phyloP scores from a whole-genome alignment of 352 stramenopile genomes.

The Peronosclerospora sorghi region DNA sequence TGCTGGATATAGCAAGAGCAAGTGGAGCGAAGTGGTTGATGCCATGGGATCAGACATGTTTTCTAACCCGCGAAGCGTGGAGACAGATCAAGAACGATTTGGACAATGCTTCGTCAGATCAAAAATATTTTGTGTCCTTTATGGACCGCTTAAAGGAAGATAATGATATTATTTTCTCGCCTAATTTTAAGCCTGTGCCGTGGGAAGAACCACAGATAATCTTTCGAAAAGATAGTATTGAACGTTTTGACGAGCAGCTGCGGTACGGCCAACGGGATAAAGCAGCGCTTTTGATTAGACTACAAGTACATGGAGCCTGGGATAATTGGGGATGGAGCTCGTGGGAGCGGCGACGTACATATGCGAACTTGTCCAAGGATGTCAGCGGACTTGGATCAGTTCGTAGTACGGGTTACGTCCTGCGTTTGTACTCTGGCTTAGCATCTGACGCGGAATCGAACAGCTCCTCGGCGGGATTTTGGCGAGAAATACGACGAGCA shows the following conservation, averaged over 20 bases:
- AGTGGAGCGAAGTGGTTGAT: conserved; percentile 35
- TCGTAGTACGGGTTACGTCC: conserved; percentile 29
- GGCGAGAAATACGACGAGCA: conserved; percentile 36
- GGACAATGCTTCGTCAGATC: conserved; percentile 4
- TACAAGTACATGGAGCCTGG: conserved; percentile 33
- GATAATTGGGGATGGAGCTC: conserved; percentile 33
- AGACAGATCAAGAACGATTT: conserved; percentile 25
- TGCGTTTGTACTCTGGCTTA: conserved; percentile 38
- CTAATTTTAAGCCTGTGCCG: conserved; percentile 19
- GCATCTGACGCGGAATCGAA: conserved; percentile 17
- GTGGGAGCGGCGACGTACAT: conserved; percentile 32
- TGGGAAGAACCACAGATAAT: conserved; percentile 54
- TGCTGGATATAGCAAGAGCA: conserved; percentile 27
- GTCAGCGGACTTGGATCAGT: conserved; percentile 14
- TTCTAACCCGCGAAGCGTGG: conserved; percentile 33
- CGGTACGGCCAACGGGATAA: conserved; percentile 45
- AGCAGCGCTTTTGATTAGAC: conserved; percentile 29
- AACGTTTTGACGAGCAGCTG: conserved; percentile 43
- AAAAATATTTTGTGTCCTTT: conserved; percentile 44
- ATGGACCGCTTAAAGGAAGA: conserved; percentile 38
- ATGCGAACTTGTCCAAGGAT: conserved; percentile 29
- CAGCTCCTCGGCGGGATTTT: conserved; percentile 16
- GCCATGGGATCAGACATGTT: conserved; percentile 47
- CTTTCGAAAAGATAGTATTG: conserved; percentile 31
- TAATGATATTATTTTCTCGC: conserved; percentile 33